phyloP scores from a whole-genome alignment of 306 rosid species.

The Dryas alaskensis region DNA sequence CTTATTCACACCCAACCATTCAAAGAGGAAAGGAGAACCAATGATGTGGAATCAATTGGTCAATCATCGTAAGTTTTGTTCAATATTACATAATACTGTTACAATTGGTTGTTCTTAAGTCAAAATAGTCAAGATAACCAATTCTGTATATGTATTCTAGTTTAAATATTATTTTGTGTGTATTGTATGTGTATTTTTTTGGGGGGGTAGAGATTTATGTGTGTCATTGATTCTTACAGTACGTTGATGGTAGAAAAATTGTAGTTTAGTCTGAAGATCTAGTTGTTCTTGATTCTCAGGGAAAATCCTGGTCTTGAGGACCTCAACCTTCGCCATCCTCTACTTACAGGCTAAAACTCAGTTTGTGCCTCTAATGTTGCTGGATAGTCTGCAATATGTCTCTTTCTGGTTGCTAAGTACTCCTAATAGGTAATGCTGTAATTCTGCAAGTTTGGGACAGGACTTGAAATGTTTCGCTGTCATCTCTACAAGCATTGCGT shows the following conservation, averaged over 20 bases:
- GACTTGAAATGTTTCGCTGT: no score
- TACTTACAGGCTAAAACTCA: neutral
- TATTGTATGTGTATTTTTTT: neutral
- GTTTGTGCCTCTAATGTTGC: neutral
- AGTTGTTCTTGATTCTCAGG: slow-evolving; percentile 19
- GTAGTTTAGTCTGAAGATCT: neutral
- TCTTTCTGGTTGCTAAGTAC: neutral
- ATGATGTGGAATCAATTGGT: slow-evolving; percentile 44
- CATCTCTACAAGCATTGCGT: neutral
- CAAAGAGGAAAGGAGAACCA: slow-evolving; percentile 31
- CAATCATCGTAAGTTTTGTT: slow-evolving; percentile 21
- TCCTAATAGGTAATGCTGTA: neutral
- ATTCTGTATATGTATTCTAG: neutral
- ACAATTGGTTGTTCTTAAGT: neutral
- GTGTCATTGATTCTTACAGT: neutral
- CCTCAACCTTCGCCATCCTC: neutral
- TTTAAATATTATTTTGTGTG: neutral
- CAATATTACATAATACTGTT: slow-evolving; percentile 24
- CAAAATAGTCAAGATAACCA: neutral
- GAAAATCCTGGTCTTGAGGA: slow-evolving; percentile 3
- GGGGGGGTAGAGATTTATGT: neutral
- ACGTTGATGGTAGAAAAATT: neutral
- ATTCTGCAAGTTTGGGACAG: no score
- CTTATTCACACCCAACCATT: slow-evolving; percentile 46
- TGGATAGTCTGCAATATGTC: slow-evolving; percentile 3